Percentiles rank a stretch among this genome's conserved stretches.
phyloP scores from a whole-genome alignment of 176 grass and related monocot species.

The Calamus simplicifolius region DNA sequence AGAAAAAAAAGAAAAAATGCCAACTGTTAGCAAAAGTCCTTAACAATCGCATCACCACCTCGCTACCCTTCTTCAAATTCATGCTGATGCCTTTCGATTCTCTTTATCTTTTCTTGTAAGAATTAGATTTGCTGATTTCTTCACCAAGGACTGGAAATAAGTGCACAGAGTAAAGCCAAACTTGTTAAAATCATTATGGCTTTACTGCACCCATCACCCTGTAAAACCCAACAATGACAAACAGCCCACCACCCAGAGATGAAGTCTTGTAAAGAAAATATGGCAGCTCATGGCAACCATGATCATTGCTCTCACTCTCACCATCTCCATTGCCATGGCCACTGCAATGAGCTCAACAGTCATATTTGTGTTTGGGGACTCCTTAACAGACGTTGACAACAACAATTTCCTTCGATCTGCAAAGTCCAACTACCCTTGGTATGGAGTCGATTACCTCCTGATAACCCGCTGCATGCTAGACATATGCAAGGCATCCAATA shows the following conservation, averaged over 20 bases:
- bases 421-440: slow-evolving; percentile 89
- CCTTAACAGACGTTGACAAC: slow-evolving; percentile 90
- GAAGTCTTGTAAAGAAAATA: slow-evolving; percentile 8
- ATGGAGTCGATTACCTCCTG: slow-evolving; percentile 88
- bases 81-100: neutral
- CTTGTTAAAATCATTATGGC: slow-evolving; percentile 30
- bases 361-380: slow-evolving; percentile 81
- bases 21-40: too few relatives aligned
- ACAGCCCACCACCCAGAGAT: neutral
- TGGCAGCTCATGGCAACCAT: slow-evolving; percentile 27
- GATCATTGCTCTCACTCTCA: slow-evolving; percentile 18
- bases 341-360: slow-evolving; percentile 18
- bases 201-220: neutral
- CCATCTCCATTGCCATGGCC: neutral
- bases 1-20: too few relatives aligned
- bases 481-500: too few relatives aligned
- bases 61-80: neutral
- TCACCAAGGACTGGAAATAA: neutral
- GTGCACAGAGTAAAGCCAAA: slow-evolving; percentile 19
- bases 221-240: slow-evolving; percentile 18
- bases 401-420: slow-evolving; percentile 86
- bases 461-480: too few relatives aligned
- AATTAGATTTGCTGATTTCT: slow-evolving; percentile 1
- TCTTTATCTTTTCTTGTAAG: slow-evolving; percentile 2
- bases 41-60: slow-evolving; percentile 3